These are phyloP conservation scores for Ilyonectria mors-panacis DNA, from an alignment of 2,329 filamentous ascomycete species.

Conservation along the genomic window DNA sequence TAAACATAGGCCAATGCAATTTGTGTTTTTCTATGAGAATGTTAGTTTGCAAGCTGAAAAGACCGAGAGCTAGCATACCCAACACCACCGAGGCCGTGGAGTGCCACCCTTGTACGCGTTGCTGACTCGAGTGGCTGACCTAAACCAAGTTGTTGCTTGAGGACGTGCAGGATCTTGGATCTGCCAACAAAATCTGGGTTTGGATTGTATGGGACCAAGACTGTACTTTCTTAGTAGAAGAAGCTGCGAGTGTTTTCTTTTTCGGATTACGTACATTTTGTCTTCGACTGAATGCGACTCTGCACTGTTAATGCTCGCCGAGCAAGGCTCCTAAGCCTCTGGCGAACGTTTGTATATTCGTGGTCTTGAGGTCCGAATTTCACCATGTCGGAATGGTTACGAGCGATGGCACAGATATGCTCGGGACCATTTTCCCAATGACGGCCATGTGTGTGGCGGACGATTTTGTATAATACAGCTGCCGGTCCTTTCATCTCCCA, in stretches of 20 bases:
- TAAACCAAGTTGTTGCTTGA: constrained; percentile 25
- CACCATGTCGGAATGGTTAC: constrained; percentile 45
- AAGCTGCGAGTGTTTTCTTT: background rate
- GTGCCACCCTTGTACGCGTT: constrained; percentile 13
- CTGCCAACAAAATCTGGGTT: constrained; percentile 29
- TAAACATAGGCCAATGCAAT: constrained; percentile 37
- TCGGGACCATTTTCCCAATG: constrained; percentile 36
- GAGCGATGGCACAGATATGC: constrained; percentile 39
- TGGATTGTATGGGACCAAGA: constrained; percentile 29
- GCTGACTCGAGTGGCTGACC: background rate
- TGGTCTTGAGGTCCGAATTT: constrained; percentile 41
- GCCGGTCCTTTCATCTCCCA: constrained; percentile 42
- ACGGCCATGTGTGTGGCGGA: constrained; percentile 42
- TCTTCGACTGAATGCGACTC: background rate
- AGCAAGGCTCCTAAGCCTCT: constrained; percentile 20
- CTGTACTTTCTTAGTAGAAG: constrained; percentile 12
- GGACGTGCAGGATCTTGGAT: background rate
- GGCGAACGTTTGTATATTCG: constrained; percentile 9
- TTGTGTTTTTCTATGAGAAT: constrained; percentile 25
- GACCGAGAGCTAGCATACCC: constrained; percentile 5
- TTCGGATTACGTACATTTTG: constrained; percentile 25
- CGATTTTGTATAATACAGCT: constrained; percentile 33
- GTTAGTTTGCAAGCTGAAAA: background rate
- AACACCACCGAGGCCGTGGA: constrained; percentile 26
- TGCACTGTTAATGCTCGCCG: constrained; percentile 11